phyloP scores from a whole-genome alignment of 345 rosid genomes.

The Moricandia arvensis region DNA sequence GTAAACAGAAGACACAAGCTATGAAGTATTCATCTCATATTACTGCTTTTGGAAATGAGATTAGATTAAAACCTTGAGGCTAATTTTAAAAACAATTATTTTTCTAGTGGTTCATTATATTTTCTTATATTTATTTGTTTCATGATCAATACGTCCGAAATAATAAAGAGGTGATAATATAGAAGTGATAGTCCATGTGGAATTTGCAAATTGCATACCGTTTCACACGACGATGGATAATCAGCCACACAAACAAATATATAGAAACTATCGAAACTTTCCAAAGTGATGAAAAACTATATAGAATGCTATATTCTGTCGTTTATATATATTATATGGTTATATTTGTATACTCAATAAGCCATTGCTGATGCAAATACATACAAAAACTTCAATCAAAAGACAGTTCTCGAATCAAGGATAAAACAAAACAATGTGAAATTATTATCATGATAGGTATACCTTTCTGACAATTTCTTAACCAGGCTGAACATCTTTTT shows the following conservation, averaged over 20 bases:
- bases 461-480: constrained; percentile 9
- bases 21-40: background rate
- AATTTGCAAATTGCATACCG: background rate
- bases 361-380: constrained; percentile 37
- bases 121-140: too few relatives aligned
- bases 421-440: constrained; percentile 26
- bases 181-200: background rate
- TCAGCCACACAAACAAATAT: constrained; percentile 19
- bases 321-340: background rate
- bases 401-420: constrained; percentile 27
- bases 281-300: background rate
- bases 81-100: too few relatives aligned
- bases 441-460: background rate
- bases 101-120: too few relatives aligned
- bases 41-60: background rate
- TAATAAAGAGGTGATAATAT: background rate
- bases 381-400: constrained; percentile 35
- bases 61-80: too few relatives aligned
- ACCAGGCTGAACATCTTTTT: background rate
- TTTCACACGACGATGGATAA: constrained; percentile 3
- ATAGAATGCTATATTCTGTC: background rate
- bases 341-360: background rate
- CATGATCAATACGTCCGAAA: too few relatives aligned
- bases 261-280: constrained; percentile 4
- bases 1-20: background rate